These are phyloP conservation scores for Komagataella pseudopastoris DNA, from an alignment of 805 yeast genomes.

Conservation along the genomic window DNA sequence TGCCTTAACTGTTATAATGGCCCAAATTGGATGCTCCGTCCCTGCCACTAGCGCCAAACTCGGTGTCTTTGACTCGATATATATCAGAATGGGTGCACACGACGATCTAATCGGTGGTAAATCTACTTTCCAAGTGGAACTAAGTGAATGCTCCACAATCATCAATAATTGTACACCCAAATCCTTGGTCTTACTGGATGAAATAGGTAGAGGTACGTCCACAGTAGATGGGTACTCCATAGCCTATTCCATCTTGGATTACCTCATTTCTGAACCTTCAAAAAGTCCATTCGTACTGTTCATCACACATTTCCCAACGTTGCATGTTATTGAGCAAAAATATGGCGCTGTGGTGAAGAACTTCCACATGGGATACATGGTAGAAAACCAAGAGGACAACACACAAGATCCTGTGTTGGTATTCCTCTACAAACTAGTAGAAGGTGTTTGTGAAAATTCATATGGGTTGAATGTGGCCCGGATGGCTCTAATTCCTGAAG, in stretches of 20 bases:
- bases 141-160: constrained; percentile 51
- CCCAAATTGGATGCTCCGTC: constrained; percentile 65
- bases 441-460: constrained; percentile 45
- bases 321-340: constrained; percentile 34
- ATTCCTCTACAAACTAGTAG: constrained; percentile 36
- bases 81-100: constrained; percentile 64
- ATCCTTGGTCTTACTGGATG: constrained; percentile 58
- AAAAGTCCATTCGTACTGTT: constrained; percentile 49
- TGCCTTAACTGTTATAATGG: constrained; percentile 57
- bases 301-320: constrained; percentile 73
- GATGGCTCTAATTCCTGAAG: constrained; percentile 46
- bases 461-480: constrained; percentile 82
- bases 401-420: constrained; percentile 20
- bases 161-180: constrained; percentile 32
- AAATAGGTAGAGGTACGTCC: constrained; percentile 60
- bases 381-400: constrained; percentile 13
- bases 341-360: constrained; percentile 31
- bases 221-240: constrained; percentile 73
- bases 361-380: constrained; percentile 55
- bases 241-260: constrained; percentile 58
- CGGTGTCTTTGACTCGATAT: constrained; percentile 47
- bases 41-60: constrained; percentile 51
- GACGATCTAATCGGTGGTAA: constrained; percentile 66
- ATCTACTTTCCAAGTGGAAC: constrained; percentile 75
- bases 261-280: constrained; percentile 27